Conservation (phyloP, 2,329 filamentous ascomycete genomes). For the Aspergillus quadricinctus region DNA sequence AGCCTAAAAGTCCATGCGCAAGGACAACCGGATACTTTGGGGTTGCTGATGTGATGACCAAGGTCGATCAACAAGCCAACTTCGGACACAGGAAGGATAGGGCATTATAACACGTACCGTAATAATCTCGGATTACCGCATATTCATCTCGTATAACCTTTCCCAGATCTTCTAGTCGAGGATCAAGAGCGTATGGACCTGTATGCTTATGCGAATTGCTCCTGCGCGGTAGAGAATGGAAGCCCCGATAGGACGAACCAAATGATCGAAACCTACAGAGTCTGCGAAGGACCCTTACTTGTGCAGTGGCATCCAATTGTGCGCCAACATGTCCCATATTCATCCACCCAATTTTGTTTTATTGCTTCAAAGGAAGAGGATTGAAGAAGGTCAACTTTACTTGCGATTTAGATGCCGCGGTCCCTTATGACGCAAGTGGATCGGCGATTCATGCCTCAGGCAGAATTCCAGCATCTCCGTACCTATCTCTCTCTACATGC, state of each 20-base stretch:
- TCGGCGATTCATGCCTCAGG: slow-evolving; percentile 3
- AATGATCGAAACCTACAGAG: not conserved
- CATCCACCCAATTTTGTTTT: slow-evolving; percentile 1
- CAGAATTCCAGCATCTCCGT: not conserved
- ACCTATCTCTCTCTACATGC: not conserved
- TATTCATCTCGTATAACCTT: slow-evolving; percentile 58
- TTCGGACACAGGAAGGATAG: not conserved
- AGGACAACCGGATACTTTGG: slow-evolving; percentile 58
- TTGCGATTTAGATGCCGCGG: not conserved
- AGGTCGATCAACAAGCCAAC: not conserved
- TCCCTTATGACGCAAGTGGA: slow-evolving; percentile 6
- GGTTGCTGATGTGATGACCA: slow-evolving; percentile 21
- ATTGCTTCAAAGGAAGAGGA: slow-evolving; percentile 10
- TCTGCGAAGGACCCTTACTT: not conserved
- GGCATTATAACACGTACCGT: slow-evolving; percentile 40
- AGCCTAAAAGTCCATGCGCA: slow-evolving; percentile 63
- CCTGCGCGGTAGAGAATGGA: slow-evolving; percentile 15
- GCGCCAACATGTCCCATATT: slow-evolving; percentile 20
- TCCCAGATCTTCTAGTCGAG: slow-evolving; percentile 49
- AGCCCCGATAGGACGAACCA: slow-evolving; percentile 7
- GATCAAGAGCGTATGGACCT: slow-evolving; percentile 34
- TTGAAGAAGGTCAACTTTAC: not conserved
- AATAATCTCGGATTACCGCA: slow-evolving; percentile 54
- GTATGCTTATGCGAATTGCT: slow-evolving; percentile 6
- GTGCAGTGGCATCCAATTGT: slow-evolving; percentile 1